Evolutionary conservation across 2,329 filamentous ascomycete genomes (phyloP).

Genomic region (Dactylellina sp.): DNA sequence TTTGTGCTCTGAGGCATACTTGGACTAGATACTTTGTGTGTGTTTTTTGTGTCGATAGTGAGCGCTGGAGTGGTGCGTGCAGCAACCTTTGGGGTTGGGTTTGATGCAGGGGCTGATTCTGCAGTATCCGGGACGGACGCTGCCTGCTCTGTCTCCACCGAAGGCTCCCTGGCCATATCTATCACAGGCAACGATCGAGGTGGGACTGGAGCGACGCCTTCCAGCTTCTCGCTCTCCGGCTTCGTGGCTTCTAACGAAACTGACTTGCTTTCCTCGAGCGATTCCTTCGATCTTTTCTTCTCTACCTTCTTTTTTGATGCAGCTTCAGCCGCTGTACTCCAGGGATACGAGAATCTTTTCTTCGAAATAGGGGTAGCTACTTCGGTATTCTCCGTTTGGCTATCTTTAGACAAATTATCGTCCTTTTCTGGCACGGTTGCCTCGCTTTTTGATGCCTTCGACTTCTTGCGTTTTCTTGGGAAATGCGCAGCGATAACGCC

Average conservation of each 20-base stretch:
- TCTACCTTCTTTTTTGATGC: slow-evolving; percentile 18
- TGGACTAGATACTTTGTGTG: neutral
- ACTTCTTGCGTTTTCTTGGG: slow-evolving; percentile 20
- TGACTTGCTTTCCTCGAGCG: neutral
- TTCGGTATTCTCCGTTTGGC: neutral
- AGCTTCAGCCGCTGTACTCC: slow-evolving; percentile 19
- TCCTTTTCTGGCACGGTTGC: neutral
- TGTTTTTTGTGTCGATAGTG: slow-evolving; percentile 37
- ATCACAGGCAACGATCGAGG: slow-evolving; percentile 9
- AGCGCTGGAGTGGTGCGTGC: slow-evolving; percentile 18
- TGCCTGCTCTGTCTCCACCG: neutral
- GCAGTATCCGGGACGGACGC: slow-evolving; percentile 2
- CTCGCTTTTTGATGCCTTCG: slow-evolving; percentile 11
- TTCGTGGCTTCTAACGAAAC: neutral
- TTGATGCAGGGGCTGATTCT: neutral
- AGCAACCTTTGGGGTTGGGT: slow-evolving; percentile 7
- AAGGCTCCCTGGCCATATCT: slow-evolving; percentile 1
- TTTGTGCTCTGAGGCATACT: neutral
- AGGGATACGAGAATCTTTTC: slow-evolving; percentile 1
- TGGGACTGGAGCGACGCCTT: slow-evolving; percentile 1
- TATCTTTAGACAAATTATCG: neutral
- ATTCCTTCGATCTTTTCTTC: slow-evolving; percentile 12
- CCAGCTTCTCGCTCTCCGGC: neutral
- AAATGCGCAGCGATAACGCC: slow-evolving; percentile 44
- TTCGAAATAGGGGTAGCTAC: neutral